Percentiles rank a stretch among this genome's conserved stretches.
These are phyloP conservation scores for Daldinia grandis DNA, from an alignment of 495 filamentous ascomycete species.

Conservation along the genomic window DNA sequence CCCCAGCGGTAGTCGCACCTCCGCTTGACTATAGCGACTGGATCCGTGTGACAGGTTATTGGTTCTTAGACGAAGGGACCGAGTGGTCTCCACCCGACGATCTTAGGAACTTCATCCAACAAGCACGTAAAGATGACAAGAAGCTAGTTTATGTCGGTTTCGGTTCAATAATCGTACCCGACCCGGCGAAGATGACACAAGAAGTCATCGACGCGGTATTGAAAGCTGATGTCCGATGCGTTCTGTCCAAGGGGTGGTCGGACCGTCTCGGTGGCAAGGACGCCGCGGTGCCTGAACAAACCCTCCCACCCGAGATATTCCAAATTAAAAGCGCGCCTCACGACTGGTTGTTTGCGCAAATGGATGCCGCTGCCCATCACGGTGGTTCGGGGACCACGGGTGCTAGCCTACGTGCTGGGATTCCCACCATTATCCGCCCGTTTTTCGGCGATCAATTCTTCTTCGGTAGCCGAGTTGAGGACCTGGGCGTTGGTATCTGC, in stretches of 20 bases:
- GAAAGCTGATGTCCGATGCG: conserved; percentile 94
- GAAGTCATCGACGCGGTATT: conserved; percentile 89
- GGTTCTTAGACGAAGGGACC: conserved; percentile 89
- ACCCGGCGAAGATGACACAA: conserved; percentile 84
- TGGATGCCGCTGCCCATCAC: conserved; percentile 94
- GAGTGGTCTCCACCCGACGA: conserved; percentile 79
- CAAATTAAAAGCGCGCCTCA: conserved; percentile 92
- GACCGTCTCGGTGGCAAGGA: conserved; percentile 69
- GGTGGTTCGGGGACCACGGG: conserved; percentile 96
- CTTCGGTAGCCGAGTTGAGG: conserved; percentile 87
- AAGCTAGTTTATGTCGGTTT: conserved; percentile 98
- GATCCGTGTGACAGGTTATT: conserved; percentile 97
- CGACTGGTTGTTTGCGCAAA: conserved; percentile 94
- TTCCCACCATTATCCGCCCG: conserved; percentile 94
- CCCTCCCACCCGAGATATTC: conserved; percentile 80
- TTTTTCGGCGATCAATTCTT: conserved; percentile 99
- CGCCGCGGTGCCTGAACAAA: conserved; percentile 66
- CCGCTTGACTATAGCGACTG: conserved; percentile 97
- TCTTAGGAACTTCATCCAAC: conserved; percentile 79
- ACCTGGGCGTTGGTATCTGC: conserved; percentile 89
- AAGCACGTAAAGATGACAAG: conserved; percentile 81
- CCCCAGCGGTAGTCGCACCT: conserved; percentile 87
- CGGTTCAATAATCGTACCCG: conserved; percentile 93
- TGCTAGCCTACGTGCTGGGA: conserved; percentile 87
- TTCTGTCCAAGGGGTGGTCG: conserved; percentile 99